phyloP scores from a whole-genome alignment of 805 yeast genomes.

The Candida awuae region DNA sequence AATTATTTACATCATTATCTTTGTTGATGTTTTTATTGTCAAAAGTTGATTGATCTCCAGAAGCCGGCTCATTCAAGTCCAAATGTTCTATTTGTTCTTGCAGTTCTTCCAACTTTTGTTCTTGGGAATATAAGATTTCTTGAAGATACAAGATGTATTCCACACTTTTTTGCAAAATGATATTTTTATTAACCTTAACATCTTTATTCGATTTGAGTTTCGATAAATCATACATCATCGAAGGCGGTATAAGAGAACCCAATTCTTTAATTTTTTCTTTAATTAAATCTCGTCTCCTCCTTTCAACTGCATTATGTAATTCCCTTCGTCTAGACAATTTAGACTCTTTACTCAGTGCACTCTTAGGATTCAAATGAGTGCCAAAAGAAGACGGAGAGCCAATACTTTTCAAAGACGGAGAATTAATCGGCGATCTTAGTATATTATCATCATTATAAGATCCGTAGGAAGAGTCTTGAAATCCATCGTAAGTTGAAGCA shows the following conservation, averaged over 20 bases:
- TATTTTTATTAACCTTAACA: conserved; percentile 74
- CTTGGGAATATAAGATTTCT: conserved; percentile 52
- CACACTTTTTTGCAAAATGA: conserved; percentile 67
- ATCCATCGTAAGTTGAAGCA: conserved; percentile 28
- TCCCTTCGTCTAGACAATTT: conserved; percentile 73
- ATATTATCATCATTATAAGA: conserved; percentile 25
- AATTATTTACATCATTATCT: not conserved
- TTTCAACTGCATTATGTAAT: conserved; percentile 89
- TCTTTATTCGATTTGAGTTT: conserved; percentile 39
- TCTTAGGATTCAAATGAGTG: conserved; percentile 29
- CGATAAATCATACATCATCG: conserved; percentile 39
- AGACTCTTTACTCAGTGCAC: conserved; percentile 48
- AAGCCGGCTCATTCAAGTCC: conserved; percentile 1
- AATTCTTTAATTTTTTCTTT: conserved; percentile 82
- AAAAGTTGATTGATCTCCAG: conserved; percentile 1
- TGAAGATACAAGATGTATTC: conserved; percentile 67
- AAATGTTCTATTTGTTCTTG: conserved; percentile 29
- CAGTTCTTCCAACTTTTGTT: conserved; percentile 36
- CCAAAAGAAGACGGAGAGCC: conserved; percentile 30
- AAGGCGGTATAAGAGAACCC: conserved; percentile 74
- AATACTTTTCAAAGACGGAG: conserved; percentile 28
- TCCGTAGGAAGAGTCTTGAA: conserved; percentile 30
- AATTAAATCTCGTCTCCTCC: conserved; percentile 84
- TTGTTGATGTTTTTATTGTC: conserved; percentile 6
- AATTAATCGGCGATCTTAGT: conserved; percentile 29